phyloP scores from a whole-genome alignment of 2,329 filamentous ascomycete species.

The Incumbomyces delicatus region DNA sequence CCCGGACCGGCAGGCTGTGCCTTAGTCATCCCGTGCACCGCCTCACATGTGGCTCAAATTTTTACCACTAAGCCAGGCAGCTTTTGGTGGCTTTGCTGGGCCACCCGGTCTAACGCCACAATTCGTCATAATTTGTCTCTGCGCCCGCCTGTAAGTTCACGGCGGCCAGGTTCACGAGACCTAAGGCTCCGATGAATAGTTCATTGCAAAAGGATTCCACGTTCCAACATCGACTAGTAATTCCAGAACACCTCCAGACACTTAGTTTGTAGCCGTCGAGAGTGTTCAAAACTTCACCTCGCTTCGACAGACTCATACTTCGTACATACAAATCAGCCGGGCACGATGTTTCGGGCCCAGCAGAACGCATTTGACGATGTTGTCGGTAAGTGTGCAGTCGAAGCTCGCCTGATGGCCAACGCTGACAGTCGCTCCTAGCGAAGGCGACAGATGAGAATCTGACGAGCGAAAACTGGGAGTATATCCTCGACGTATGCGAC shows the following conservation, averaged over 20 bases:
- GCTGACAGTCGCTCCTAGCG: slow-evolving; percentile 37
- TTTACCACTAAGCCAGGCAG: background rate
- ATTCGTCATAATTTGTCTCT: slow-evolving; percentile 1
- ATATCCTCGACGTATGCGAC: slow-evolving; percentile 55
- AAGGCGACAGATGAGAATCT: slow-evolving; percentile 97
- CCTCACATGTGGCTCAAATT: too few species aligned
- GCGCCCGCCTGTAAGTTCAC: background rate
- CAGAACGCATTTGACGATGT: slow-evolving; percentile 62
- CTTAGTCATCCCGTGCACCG: too few species aligned
- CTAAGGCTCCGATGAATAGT: background rate
- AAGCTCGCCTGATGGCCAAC: slow-evolving; percentile 2
- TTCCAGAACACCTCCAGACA: too few species aligned
- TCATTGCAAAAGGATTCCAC: too few species aligned
- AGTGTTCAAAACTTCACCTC: too few species aligned
- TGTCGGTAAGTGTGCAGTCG: slow-evolving; percentile 44
- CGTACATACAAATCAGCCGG: too few species aligned
- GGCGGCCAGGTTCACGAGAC: background rate
- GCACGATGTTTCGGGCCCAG: slow-evolving; percentile 49
- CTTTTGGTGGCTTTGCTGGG: background rate
- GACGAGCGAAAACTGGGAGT: slow-evolving; percentile 73
- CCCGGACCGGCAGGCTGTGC: too few species aligned
- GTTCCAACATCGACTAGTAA: too few species aligned
- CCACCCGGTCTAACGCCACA: background rate
- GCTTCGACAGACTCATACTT: too few species aligned
- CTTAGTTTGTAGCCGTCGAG: too few species aligned